Evolutionary conservation across 805 yeast genomes (phyloP).

Genomic region (Metschnikowia rubicola): DNA sequence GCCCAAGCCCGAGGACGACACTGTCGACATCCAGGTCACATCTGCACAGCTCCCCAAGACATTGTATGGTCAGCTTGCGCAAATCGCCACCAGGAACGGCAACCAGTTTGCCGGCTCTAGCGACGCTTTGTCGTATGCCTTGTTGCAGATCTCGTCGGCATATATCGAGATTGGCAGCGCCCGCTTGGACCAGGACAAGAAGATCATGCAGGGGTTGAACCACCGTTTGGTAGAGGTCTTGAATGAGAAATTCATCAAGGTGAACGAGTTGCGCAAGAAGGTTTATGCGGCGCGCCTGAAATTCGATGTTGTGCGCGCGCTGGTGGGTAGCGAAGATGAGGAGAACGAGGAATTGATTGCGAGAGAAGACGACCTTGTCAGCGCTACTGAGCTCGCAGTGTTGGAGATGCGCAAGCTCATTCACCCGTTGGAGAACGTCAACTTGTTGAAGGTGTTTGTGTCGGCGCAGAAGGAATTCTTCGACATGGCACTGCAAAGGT

Average conservation of each 20-base stretch:
- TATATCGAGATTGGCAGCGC: constrained; percentile 64
- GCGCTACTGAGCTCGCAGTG: constrained; percentile 77
- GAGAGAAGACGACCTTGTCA: constrained; percentile 75
- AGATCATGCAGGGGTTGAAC: constrained; percentile 59
- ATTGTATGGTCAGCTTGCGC: constrained; percentile 65
- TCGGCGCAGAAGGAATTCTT: constrained; percentile 66
- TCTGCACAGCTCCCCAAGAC: constrained; percentile 57
- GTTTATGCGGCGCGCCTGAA: constrained; percentile 69
- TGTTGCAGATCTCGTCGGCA: constrained; percentile 52
- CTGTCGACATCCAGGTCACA: constrained; percentile 29
- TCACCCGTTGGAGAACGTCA: constrained; percentile 61
- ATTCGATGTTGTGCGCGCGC: constrained; percentile 68
- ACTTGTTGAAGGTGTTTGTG: constrained; percentile 61
- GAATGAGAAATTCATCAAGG: constrained; percentile 57
- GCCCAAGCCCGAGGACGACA: constrained; percentile 13
- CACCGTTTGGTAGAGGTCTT: constrained; percentile 49
- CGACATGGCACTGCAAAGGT: constrained; percentile 34
- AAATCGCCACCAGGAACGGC: constrained; percentile 47
- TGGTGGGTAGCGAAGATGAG: constrained; percentile 40
- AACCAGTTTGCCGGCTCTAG: constrained; percentile 44
- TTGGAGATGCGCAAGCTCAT: constrained; percentile 70
- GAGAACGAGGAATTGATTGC: constrained; percentile 51
- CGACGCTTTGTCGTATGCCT: constrained; percentile 50
- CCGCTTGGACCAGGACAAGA: constrained; percentile 66
- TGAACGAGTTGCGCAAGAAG: constrained; percentile 56